Conservation (phyloP, 1,284 basidiomycete species). For the Ganoderma boninense region DNA sequence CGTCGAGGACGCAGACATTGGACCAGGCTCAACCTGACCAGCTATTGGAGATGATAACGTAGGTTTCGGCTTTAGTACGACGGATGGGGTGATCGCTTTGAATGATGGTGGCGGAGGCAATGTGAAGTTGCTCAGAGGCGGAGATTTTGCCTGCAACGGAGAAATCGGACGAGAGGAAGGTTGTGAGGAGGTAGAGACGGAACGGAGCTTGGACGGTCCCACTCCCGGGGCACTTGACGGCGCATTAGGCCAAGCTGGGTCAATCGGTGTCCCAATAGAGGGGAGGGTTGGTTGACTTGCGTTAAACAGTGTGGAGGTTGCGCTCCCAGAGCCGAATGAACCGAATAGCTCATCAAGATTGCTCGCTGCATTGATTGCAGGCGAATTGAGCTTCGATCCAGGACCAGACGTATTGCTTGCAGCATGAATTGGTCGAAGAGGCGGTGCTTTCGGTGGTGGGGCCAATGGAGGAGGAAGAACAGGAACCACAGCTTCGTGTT, state of each 20-base stretch:
- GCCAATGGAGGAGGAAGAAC: conserved; percentile 49
- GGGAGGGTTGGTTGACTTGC: conserved; percentile 17
- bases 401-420: conserved; percentile 5
- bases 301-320: conserved; percentile 12
- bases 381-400: background rate
- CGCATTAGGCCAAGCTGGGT: conserved; percentile 29
- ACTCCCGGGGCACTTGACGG: conserved; percentile 21
- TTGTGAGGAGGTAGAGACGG: background rate
- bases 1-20: conserved; percentile 30
- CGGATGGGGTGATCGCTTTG: conserved; percentile 14
- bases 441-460: conserved; percentile 24
- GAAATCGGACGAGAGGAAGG: conserved; percentile 26
- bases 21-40: conserved; percentile 44
- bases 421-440: conserved; percentile 23
- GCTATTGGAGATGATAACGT: conserved; percentile 45
- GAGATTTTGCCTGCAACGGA: conserved; percentile 21
- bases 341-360: conserved; percentile 19
- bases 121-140: conserved; percentile 23
- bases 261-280: conserved; percentile 35
- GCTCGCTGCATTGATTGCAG: background rate
- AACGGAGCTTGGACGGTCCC: conserved; percentile 12
- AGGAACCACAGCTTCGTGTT: conserved; percentile 52
- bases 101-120: conserved; percentile 32
- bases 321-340: background rate
- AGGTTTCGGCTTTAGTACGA: conserved; percentile 16